Conservation (phyloP, 2,329 filamentous ascomycete species). For the Trichoderma sp. region DNA sequence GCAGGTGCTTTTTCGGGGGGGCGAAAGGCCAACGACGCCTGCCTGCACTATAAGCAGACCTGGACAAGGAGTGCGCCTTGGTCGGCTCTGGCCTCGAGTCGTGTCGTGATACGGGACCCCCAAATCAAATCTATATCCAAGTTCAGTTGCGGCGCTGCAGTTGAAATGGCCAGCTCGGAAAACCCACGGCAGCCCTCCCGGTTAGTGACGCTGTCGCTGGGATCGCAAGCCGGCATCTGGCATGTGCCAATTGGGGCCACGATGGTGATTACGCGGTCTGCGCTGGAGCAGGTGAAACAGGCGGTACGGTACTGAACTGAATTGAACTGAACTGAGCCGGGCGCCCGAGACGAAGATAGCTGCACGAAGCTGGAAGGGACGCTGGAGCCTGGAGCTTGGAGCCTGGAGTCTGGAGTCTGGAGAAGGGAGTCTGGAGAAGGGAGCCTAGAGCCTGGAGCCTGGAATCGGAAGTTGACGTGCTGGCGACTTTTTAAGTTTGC, state of each 20-base stretch:
- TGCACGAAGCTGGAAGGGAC: background rate
- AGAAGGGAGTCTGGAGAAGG: too few species aligned
- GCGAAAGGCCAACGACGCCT: background rate
- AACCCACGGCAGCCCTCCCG: constrained; percentile 21
- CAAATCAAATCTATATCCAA: constrained; percentile 25
- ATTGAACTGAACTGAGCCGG: too few species aligned
- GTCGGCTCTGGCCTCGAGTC: constrained; percentile 18
- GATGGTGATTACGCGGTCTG: constrained; percentile 8
- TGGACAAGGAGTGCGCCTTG: constrained; percentile 23
- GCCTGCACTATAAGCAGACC: constrained; percentile 9
- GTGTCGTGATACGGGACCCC: constrained; percentile 23
- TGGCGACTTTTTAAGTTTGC: background rate
- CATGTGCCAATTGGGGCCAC: constrained; percentile 2
- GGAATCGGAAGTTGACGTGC: background rate
- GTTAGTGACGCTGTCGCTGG: constrained; percentile 19
- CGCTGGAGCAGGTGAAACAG: constrained; percentile 6
- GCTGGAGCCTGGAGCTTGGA: background rate
- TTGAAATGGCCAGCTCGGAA: constrained; percentile 22
- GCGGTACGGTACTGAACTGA: too few species aligned
- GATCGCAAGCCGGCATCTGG: constrained; percentile 18
- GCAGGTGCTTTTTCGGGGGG: background rate
- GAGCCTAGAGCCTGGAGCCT: background rate
- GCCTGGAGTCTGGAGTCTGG: background rate
- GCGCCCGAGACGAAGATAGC: background rate
- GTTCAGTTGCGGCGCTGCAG: constrained; percentile 22